Conservation (phyloP, 768 basidiomycete genomes). For the Rhodotorula kratochvilovae region DNA sequence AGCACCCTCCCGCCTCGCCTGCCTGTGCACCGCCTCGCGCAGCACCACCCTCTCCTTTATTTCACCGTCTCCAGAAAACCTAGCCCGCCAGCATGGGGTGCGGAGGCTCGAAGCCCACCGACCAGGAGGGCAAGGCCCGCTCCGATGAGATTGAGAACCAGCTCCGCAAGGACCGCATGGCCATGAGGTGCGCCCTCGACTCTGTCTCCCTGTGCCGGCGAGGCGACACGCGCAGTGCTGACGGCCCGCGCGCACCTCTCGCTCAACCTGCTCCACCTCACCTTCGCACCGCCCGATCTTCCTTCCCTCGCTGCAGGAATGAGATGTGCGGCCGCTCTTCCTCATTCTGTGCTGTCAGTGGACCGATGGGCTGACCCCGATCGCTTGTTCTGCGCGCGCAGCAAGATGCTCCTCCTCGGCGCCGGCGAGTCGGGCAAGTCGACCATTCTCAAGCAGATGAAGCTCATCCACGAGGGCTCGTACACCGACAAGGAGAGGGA, state of each 20-base stretch:
- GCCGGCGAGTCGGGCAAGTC: constrained; percentile 98
- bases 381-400: constrained; percentile 12
- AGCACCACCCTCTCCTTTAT: background rate
- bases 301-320: constrained; percentile 60
- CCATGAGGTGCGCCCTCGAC: constrained; percentile 46
- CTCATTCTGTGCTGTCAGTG: accelerated
- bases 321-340: constrained; percentile 55
- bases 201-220: background rate
- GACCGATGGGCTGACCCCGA: background rate
- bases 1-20: background rate
- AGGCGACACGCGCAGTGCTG: background rate
- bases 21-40: background rate
- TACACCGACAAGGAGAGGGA: constrained; percentile 85
- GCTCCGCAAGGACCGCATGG: constrained; percentile 77
- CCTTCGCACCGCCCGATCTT: constrained; percentile 62
- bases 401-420: constrained; percentile 88
- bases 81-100: constrained; percentile 42
- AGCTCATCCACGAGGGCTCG: constrained; percentile 85
- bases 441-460: constrained; percentile 94
- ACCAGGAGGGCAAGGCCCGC: constrained; percentile 47
- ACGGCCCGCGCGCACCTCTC: background rate
- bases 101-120: constrained; percentile 43
- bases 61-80: background rate
- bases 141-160: constrained; percentile 93
- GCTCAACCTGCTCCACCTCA: background rate